Base-by-base conservation (phyloP, 2,329 filamentous ascomycete species). In the Gnomoniopsis smithogilvyi region DNA sequence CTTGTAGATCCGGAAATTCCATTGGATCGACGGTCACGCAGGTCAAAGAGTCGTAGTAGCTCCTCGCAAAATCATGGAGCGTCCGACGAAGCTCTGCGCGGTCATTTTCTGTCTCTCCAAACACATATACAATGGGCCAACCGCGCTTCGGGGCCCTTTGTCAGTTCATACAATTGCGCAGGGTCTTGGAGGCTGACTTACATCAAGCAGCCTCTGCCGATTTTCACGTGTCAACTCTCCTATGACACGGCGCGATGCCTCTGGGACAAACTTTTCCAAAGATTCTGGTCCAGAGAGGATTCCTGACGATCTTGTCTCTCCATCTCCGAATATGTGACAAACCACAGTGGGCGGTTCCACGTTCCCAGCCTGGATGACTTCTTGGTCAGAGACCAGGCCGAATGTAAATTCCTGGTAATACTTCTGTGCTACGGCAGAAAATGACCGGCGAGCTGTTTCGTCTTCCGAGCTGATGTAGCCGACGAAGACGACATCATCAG, bases 81-180 rank as follows among this genome's bases (percentile, higher is more conserved):
- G 63, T 60, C 21, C 60, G 54, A 10, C 72, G 68, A 12, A 74
- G 65, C 19, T 64, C 52, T 14, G 69, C 62, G 0, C 73, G 68
- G 34, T 70, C 66, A 6, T 56, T 26, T 34, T 69, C 66, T 24
- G 69, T 70, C 6, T 61, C 50, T 8, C 70, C 69, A 58, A 76
- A 74, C 51, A 76, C 61, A 62, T 75, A 76, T 47, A 76, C 66
- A 63, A 75, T 74, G 6, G 73, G 69, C 68, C 68, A 72, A 21
- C 67, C 71, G 47, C 70, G 70, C 67, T 72, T 57, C 10, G 21
- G 10, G 46, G 53, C 19, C n/a, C 49, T 41, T 3, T 11, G 33
- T 58, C n/a, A 61, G 63, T 4, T 34, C 2, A 17, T 30, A 51
- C 6, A 6, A 3, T 30, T 17, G 30, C 51, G 8, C 11, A 41